Evolutionary conservation across 2,329 filamentous ascomycete species (phyloP).

Genomic region (Xylariaceae sp.): DNA sequence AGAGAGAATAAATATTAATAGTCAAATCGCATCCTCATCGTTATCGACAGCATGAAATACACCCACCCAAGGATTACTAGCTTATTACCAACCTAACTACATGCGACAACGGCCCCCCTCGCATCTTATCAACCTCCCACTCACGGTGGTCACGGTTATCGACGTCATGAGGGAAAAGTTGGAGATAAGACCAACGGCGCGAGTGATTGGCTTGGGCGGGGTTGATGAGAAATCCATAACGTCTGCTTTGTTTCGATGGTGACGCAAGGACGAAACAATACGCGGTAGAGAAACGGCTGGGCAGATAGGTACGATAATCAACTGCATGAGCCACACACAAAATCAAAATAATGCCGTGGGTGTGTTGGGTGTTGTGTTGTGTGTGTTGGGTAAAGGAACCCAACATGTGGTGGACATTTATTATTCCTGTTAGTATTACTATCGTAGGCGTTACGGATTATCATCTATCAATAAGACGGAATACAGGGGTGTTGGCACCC

Average conservation of each 20-base stretch:
- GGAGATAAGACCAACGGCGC: neutral
- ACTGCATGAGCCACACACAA: too few species aligned
- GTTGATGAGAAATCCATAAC: neutral
- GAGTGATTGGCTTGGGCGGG: neutral
- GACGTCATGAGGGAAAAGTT: neutral
- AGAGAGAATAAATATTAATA: too few species aligned
- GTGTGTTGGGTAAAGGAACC: neutral
- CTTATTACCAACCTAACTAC: slow-evolving; percentile 13
- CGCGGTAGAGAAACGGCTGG: too few species aligned
- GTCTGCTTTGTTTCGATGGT: too few species aligned
- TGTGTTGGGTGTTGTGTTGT: too few species aligned
- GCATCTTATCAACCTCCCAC: neutral
- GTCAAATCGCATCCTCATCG: too few species aligned
- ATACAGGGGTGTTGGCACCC: neutral
- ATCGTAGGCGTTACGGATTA: too few species aligned
- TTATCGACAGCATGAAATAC: too few species aligned
- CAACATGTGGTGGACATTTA: neutral
- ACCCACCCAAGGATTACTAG: too few species aligned
- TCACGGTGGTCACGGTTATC: neutral
- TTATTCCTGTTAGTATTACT: neutral
- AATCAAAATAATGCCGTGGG: too few species aligned
- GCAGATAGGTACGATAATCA: too few species aligned
- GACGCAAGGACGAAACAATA: too few species aligned
- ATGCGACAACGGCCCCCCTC: neutral
- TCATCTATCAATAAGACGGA: neutral